Percentiles rank a stretch among this genome's conserved stretches.
These are phyloP conservation scores for Aspergillus diversus DNA, from an alignment of 495 filamentous ascomycete genomes.

Conservation along the genomic window DNA sequence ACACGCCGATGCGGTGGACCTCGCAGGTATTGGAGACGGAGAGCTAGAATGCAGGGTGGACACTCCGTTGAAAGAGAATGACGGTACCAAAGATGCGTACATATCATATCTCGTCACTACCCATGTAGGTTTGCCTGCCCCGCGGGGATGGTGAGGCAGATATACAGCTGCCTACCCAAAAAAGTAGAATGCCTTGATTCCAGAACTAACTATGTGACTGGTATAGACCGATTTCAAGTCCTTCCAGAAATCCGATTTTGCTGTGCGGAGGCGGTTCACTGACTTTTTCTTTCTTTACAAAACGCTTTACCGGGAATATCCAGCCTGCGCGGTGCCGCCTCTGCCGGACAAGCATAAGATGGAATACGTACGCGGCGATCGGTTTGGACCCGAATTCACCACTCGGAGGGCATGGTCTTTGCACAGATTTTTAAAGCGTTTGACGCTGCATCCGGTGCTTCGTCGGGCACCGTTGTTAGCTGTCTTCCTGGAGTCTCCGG, in stretches of 20 bases:
- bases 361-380: slow-evolving; percentile 94
- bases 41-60: slow-evolving; percentile 81
- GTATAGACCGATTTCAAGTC: slow-evolving; percentile 86
- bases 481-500: slow-evolving; percentile 85
- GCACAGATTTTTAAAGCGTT: slow-evolving; percentile 85
- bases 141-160: background rate
- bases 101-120: slow-evolving; percentile 94
- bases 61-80: slow-evolving; percentile 85
- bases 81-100: slow-evolving; percentile 97
- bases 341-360: slow-evolving; percentile 98
- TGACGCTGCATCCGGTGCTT: slow-evolving; percentile 86
- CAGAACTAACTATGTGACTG: slow-evolving; percentile 21
- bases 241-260: slow-evolving; percentile 77
- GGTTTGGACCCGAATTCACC: slow-evolving; percentile 95
- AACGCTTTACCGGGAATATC: slow-evolving; percentile 80
- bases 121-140: slow-evolving; percentile 59
- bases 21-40: slow-evolving; percentile 74
- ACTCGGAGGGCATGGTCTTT: slow-evolving; percentile 84
- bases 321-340: slow-evolving; percentile 89
- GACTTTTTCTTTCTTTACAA: slow-evolving; percentile 98
- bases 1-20: slow-evolving; percentile 60
- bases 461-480: slow-evolving; percentile 81
- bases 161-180: slow-evolving; percentile 18
- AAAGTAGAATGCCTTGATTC: background rate
- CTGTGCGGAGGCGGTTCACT: slow-evolving; percentile 87